Base-by-base conservation (phyloP, 2,329 filamentous ascomycete genomes). In the Fusarium sp. region DNA sequence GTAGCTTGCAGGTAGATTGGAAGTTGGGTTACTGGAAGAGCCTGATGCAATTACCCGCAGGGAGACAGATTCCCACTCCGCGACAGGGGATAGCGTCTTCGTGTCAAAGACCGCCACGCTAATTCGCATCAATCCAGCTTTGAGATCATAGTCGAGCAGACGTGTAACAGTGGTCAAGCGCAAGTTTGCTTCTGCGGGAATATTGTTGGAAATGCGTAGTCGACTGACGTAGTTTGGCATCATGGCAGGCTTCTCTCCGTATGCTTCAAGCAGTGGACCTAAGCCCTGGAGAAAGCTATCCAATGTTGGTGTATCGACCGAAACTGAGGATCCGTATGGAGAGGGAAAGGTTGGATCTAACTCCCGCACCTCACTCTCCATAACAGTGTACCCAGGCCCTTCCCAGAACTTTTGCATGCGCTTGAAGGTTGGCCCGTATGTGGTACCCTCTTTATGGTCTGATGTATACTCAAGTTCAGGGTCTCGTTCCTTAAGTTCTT, bases 211-310 rank as follows among this genome's bases (percentile, higher is more conserved):
- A 41, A 78, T 69, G 31, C 74, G 73, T 13, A 78, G 58, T 12
- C 74, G 70, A 20, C 68, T 71, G 35, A 77, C 61, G 53, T 77
- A 75, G 43, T 74, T 77, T 16, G 76, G 75, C 74, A 78, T 75
- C 49, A 70, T 59, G 18, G 74, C 74, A 7, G 69, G 69, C 41
- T 59, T 58, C 42, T 65, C 60, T 33, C 70, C 70, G 23, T 75
- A 66, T 11, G 61, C 62, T 18, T 66, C 43, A 31, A 69, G 69
- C 7, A 77, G 63, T 24, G 71, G 69, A 16, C 66, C 69, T 6
- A 61, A 43, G 9, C 72, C 75, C 48, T 75, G 75, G n/a, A 77
- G 66, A 20, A 75, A 72, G 12, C 63, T 60, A 44, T 77, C 76
- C 21, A 77, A 47, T 1, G 74, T 77, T 29, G 76, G 74, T 21